phyloP scores from a whole-genome alignment of 805 yeast genomes.

The Komagataella ulmi region DNA sequence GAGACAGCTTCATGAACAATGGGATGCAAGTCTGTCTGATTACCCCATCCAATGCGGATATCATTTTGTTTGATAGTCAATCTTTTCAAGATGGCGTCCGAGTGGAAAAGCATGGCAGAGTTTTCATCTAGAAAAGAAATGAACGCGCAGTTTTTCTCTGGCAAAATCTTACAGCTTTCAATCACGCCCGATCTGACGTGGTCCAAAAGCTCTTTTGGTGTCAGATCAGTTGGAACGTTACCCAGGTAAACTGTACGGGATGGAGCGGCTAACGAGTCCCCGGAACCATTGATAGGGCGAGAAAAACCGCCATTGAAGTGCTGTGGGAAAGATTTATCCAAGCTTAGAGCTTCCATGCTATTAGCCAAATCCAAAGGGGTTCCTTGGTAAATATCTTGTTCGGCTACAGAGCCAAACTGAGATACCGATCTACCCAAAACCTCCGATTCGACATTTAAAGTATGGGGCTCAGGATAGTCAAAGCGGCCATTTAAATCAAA shows the following conservation, averaged over 20 bases:
- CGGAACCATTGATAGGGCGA: not conserved
- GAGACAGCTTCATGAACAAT: constrained; percentile 65
- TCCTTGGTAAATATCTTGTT: not conserved
- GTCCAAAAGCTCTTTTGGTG: constrained; percentile 72
- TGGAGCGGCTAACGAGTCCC: constrained; percentile 3
- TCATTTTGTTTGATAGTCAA: constrained; percentile 71
- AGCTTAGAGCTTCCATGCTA: not conserved
- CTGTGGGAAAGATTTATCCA: not conserved
- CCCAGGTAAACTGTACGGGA: constrained; percentile 87
- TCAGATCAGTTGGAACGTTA: constrained; percentile 69
- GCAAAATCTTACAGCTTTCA: constrained; percentile 67
- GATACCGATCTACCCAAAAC: not conserved
- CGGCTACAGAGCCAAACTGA: not conserved
- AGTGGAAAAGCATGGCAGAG: constrained; percentile 81
- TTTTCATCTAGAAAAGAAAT: constrained; percentile 82
- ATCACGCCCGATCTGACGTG: constrained; percentile 87
- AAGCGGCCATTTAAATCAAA: not conserved
- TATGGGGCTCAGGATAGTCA: not conserved
- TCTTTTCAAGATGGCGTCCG: constrained; percentile 82
- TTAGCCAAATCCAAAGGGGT: not conserved
- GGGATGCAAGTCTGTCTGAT: constrained; percentile 60
- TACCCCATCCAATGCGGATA: constrained; percentile 89
- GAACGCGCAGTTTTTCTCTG: constrained; percentile 80
- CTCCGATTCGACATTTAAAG: not conserved
- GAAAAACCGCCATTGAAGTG: not conserved